Percentiles rank a stretch among this genome's conserved stretches.
These are phyloP conservation scores for Apiotrichum siamense DNA, from an alignment of 1,284 basidiomycete species.

Conservation along the genomic window DNA sequence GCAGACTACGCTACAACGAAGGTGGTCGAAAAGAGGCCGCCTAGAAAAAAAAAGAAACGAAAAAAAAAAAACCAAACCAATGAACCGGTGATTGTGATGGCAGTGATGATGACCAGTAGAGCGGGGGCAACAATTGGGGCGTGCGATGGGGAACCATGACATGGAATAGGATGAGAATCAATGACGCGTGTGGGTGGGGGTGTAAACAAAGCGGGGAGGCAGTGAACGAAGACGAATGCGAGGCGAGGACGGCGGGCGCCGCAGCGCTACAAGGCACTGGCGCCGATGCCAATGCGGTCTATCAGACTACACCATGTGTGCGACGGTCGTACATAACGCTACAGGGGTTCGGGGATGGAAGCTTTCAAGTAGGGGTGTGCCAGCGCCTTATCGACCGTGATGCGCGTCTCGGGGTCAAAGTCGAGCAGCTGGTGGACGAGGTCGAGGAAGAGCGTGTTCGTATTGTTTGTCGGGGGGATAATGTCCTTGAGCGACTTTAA, in stretches of 20 bases:
- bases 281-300: too few species aligned
- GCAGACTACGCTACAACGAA: neutral
- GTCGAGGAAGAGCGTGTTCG: constrained; percentile 64
- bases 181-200: too few species aligned
- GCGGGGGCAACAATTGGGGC: too few species aligned
- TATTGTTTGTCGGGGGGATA: constrained; percentile 65
- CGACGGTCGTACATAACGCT: neutral
- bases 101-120: too few species aligned
- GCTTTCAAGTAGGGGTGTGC: constrained; percentile 70
- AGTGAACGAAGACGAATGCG: too few species aligned
- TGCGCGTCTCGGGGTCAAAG: constrained; percentile 83
- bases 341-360: constrained; percentile 18
- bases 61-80: neutral
- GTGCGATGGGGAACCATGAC: too few species aligned
- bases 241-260: too few species aligned
- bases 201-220: too few species aligned
- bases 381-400: constrained; percentile 79
- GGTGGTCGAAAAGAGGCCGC: neutral
- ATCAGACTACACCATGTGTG: too few species aligned
- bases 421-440: constrained; percentile 79
- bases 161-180: too few species aligned
- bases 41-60: neutral
- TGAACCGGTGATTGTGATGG: neutral
- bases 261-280: too few species aligned
- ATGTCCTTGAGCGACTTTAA: constrained; percentile 77